Evolutionary conservation across 371 early-diverging fungal genomes (phyloP).

Genomic region (Mortierella sp.): DNA sequence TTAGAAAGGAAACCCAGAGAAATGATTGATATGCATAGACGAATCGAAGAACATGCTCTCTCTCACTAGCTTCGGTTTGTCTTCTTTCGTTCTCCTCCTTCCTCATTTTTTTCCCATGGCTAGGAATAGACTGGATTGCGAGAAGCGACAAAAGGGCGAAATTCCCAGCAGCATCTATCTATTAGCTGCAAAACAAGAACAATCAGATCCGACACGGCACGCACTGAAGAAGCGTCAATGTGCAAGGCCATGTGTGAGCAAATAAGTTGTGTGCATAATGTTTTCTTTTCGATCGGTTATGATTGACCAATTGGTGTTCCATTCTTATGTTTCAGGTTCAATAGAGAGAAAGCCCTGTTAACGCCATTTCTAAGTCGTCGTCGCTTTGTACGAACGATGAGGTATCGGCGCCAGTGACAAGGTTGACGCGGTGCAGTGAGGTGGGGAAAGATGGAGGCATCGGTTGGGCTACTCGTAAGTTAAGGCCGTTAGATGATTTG

Average conservation of each 20-base stretch:
- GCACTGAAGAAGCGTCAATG: no score
- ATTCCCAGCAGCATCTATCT: not conserved
- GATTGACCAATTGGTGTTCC: not conserved
- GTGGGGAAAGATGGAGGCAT: not conserved
- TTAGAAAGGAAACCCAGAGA: not conserved
- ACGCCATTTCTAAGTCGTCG: not conserved
- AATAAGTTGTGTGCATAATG: not conserved
- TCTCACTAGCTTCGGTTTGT: not conserved
- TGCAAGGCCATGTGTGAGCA: slow-evolving; percentile 3
- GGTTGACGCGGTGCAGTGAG: not conserved
- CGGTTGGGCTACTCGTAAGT: not conserved
- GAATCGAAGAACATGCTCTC: not conserved
- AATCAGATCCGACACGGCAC: not conserved
- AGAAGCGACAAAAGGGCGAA: not conserved
- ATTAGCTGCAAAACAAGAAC: not conserved
- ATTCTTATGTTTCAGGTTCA: not conserved
- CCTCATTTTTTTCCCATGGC: not conserved
- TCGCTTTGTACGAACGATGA: not conserved
- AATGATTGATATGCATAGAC: not conserved
- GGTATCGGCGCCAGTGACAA: not conserved
- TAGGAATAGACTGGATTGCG: not conserved
- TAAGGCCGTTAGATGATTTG: not conserved
- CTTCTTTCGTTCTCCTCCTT: not conserved
- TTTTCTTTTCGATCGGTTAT: not conserved
- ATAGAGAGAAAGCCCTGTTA: not conserved